These are phyloP conservation scores for Magnusiomyces tetraspermus DNA, from an alignment of 1,139 yeast species.

Conservation along the genomic window DNA sequence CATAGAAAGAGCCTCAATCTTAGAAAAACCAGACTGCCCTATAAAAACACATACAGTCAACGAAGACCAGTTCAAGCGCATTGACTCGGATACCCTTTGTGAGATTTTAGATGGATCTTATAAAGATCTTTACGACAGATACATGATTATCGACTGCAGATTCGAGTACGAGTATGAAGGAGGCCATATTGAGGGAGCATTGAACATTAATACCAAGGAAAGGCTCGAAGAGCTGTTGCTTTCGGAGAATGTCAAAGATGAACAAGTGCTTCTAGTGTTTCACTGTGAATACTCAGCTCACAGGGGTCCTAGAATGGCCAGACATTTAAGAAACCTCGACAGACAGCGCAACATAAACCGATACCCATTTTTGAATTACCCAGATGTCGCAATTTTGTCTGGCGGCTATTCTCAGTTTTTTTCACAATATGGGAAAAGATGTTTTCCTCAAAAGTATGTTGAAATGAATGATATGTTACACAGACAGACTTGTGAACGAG, in stretches of 20 bases:
- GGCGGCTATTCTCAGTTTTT: constrained; percentile 86
- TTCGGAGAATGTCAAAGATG: constrained; percentile 16
- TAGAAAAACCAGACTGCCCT: constrained; percentile 21
- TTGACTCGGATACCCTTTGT: constrained; percentile 54
- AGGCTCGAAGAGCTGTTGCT: constrained; percentile 44
- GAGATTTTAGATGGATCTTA: constrained; percentile 52
- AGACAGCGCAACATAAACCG: constrained; percentile 59
- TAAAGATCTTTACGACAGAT: constrained; percentile 47
- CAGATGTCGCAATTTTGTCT: constrained; percentile 77
- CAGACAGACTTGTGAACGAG: constrained; percentile 57
- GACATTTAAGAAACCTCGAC: constrained; percentile 75
- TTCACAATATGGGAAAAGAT: constrained; percentile 43
- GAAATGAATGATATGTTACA: constrained; percentile 78
- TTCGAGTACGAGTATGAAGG: constrained; percentile 87
- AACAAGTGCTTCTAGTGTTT: constrained; percentile 53
- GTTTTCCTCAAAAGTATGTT: constrained; percentile 70
- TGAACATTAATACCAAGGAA: constrained; percentile 64
- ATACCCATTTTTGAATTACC: constrained; percentile 75
- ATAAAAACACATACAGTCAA: constrained; percentile 33
- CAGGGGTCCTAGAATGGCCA: constrained; percentile 89
- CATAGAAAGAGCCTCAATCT: constrained; percentile 15
- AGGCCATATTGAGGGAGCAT: constrained; percentile 81
- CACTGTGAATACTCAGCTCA: constrained; percentile 93
- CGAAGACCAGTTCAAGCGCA: constrained; percentile 67
- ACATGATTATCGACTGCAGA: constrained; percentile 71